Evolutionary conservation across 805 yeast species (phyloP).

Genomic region (Candida odintsovae): DNA sequence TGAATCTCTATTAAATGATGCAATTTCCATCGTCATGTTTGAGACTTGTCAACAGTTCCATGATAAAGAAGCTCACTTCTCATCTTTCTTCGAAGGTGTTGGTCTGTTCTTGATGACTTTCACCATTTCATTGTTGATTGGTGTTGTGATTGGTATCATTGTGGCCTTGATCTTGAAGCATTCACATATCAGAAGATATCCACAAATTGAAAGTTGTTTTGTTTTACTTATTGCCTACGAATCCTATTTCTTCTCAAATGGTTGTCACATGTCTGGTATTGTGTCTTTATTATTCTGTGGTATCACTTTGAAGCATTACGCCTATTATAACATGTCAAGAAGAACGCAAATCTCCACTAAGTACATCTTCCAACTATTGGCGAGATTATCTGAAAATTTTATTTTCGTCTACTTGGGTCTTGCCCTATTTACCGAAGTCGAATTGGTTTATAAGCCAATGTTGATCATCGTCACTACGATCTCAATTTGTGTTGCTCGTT

Average conservation of each 20-base stretch:
- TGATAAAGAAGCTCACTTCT: conserved; percentile 70
- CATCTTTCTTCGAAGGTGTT: conserved; percentile 86
- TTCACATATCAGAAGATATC: conserved; percentile 87
- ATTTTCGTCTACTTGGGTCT: conserved; percentile 93
- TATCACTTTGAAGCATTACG: conserved; percentile 93
- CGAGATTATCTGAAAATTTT: conserved; percentile 94
- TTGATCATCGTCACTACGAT: conserved; percentile 84
- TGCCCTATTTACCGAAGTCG: conserved; percentile 93
- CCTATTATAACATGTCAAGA: conserved; percentile 95
- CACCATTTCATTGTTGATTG: conserved; percentile 84
- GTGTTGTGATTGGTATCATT: conserved; percentile 78
- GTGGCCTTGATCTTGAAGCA: conserved; percentile 90
- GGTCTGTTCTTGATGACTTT: conserved; percentile 92
- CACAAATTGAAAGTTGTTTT: conserved; percentile 94
- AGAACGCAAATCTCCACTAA: conserved; percentile 95
- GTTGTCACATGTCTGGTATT: conserved; percentile 99
- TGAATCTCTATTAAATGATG: conserved; percentile 91
- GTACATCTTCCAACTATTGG: conserved; percentile 88
- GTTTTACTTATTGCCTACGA: conserved; percentile 90
- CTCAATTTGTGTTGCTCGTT: conserved; percentile 90
- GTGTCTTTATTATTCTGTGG: conserved; percentile 94
- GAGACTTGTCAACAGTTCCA: conserved; percentile 97
- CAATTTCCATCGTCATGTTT: conserved; percentile 97
- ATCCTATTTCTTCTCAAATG: conserved; percentile 95
- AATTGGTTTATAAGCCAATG: conserved; percentile 88